Conservation (phyloP, 495 filamentous ascomycete genomes). For the Hypoxylon fragiforme region DNA sequence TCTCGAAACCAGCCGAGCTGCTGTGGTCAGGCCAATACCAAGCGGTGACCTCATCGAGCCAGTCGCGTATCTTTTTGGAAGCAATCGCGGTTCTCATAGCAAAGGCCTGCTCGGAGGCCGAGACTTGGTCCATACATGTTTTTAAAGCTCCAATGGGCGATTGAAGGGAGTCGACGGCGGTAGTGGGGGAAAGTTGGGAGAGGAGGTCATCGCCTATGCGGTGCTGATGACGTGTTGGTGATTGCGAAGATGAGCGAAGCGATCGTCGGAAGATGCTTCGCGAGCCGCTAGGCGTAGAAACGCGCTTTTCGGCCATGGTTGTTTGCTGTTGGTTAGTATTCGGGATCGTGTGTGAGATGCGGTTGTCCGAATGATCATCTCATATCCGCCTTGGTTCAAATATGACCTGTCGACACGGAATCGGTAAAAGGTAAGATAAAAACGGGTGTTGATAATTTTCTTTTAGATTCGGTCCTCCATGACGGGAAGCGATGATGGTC, state of each 20-base stretch:
- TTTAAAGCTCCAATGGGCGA: slow-evolving; percentile 60
- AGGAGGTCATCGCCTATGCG: slow-evolving; percentile 49
- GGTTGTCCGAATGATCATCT: slow-evolving; percentile 22
- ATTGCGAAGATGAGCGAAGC: slow-evolving; percentile 38
- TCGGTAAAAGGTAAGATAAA: neutral
- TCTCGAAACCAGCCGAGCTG: slow-evolving; percentile 58
- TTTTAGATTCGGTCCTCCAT: slow-evolving; percentile 33
- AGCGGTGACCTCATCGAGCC: slow-evolving; percentile 72
- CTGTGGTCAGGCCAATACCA: slow-evolving; percentile 74
- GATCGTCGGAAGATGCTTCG: slow-evolving; percentile 31
- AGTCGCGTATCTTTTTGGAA: slow-evolving; percentile 71
- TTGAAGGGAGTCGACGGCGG: slow-evolving; percentile 48
- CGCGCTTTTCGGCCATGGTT: slow-evolving; percentile 34
- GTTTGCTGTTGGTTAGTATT: slow-evolving; percentile 33
- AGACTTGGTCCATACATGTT: slow-evolving; percentile 67
- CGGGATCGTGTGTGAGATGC: slow-evolving; percentile 17
- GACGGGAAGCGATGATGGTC: slow-evolving; percentile 9
- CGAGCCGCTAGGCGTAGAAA: slow-evolving; percentile 31
- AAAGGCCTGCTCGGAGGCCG: slow-evolving; percentile 67
- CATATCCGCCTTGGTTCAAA: slow-evolving; percentile 1
- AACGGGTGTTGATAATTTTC: neutral
- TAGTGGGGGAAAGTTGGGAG: slow-evolving; percentile 45
- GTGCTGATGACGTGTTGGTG: slow-evolving; percentile 37
- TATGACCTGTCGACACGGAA: slow-evolving; percentile 22
- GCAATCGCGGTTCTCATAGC: slow-evolving; percentile 74